These are phyloP conservation scores for Pythium rishiriense DNA, from an alignment of 352 stramenopile species.

Conservation along the genomic window DNA sequence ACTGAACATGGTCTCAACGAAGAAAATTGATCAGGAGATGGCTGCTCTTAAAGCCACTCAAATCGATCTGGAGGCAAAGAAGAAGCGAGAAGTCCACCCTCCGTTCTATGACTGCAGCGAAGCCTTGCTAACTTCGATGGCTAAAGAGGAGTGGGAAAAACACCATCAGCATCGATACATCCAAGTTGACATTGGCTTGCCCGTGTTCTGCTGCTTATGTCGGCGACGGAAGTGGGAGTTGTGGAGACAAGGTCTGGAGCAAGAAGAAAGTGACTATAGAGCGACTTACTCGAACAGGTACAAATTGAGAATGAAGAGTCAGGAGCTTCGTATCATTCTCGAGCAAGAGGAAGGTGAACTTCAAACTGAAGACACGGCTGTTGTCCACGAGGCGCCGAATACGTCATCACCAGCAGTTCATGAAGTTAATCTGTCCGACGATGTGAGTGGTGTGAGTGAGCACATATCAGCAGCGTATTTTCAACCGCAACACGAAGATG, in stretches of 20 bases:
- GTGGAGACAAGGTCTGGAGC: conserved; percentile 41
- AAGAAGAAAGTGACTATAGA: conserved; percentile 47
- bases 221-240: conserved; percentile 64
- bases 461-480: background rate
- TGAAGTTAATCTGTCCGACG: background rate
- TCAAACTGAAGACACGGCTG: background rate
- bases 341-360: conserved; percentile 4
- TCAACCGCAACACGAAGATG: conserved; percentile 14
- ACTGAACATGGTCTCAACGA: conserved; percentile 54
- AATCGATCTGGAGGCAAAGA: conserved; percentile 32
- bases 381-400: background rate
- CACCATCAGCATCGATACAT: conserved; percentile 72
- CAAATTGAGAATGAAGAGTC: conserved; percentile 43
- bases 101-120: conserved; percentile 24
- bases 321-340: conserved; percentile 39
- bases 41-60: conserved; percentile 41
- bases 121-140: conserved; percentile 21
- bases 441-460: background rate
- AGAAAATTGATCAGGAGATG: conserved; percentile 58
- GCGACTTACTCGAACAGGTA: conserved; percentile 36
- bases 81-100: conserved; percentile 22
- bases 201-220: conserved; percentile 65
- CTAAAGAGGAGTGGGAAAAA: conserved; percentile 67
- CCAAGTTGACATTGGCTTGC: conserved; percentile 27
- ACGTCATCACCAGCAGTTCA: background rate